Evolutionary conservation across 805 yeast species (phyloP), one percentile per base, ranked within the genome.

Genomic region (Isabelozyma gotoi): DNA sequence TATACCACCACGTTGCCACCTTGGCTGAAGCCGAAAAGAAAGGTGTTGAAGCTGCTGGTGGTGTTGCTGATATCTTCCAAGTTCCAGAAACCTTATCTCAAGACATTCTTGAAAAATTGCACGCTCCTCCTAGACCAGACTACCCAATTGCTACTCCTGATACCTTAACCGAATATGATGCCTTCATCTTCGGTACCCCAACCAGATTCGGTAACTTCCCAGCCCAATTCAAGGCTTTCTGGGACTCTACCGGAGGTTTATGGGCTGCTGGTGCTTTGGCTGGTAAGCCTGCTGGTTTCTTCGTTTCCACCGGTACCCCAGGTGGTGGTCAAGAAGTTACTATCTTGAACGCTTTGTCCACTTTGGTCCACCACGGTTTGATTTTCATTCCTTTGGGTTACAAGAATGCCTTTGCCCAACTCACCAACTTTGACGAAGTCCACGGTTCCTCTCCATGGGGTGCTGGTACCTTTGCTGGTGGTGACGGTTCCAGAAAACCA

Each of bases 371-470:
- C 66, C 95, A 88, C 61, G 96, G 96, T 60, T 75, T 88, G 72
- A 71, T 84, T 53, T 88, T 65, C 63, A 81, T 88, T 46, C 96
- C 96, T 49, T 75, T 88, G 55, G 96, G 96, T 59, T 79, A 78
- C 69, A 81, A 76, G 41, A 65, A 74, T 31, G 75, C 73, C 33
- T 80, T 81, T 60, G 75, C 78, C 39, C 76, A 77, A 46, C 63
- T 82, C 54, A 53, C 78, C 50, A 76, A 76, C 63, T 58, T 84
- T 45, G 75, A 73, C 16, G 91, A 84, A 68, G 74, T 77, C 44
- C 91, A 84, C 60, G 96, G 95, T 56, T 84, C 85, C 55, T 80
- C 91, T 43, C 79, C 96, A 41, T 88, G 89, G 85, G 95, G 95
- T 67, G 89, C 96, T 36, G 94, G 92, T 59, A 71, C 87, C 45